These are phyloP conservation scores for Penicillium lividum DNA, from an alignment of 495 filamentous ascomycete genomes.

Conservation along the genomic window DNA sequence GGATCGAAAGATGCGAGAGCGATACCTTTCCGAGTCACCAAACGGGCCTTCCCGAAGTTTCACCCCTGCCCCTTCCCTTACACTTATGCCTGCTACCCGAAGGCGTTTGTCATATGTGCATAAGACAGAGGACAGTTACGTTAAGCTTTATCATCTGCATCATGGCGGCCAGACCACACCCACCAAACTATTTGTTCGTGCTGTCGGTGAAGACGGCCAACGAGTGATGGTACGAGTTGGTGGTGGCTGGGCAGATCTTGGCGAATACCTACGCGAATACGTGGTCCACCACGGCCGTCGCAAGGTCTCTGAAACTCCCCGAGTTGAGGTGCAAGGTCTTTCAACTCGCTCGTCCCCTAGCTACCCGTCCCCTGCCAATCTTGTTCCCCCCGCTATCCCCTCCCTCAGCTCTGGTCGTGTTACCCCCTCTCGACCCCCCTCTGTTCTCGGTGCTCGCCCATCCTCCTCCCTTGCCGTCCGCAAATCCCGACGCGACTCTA, in stretches of 20 bases:
- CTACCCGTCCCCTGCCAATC: conserved; percentile 31
- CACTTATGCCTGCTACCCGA: conserved; percentile 61
- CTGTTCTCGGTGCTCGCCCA: conserved; percentile 40
- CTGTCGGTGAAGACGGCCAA: conserved; percentile 86
- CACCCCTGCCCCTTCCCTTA: conserved; percentile 67
- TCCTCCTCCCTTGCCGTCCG: conserved; percentile 43
- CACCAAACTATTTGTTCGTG: conserved; percentile 88
- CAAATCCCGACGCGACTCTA: conserved; percentile 42
- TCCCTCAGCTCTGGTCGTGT: conserved; percentile 28
- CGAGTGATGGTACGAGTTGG: conserved; percentile 97
- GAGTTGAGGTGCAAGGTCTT: conserved; percentile 46
- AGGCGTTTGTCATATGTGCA: conserved; percentile 36
- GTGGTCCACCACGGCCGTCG: conserved; percentile 78
- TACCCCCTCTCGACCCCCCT: conserved; percentile 37
- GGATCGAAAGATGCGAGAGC: conserved; percentile 34
- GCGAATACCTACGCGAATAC: conserved; percentile 92
- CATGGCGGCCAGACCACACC: conserved; percentile 77
- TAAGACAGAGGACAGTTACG: conserved; percentile 56
- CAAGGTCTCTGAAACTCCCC: conserved; percentile 42
- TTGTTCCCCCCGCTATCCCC: conserved; percentile 21
- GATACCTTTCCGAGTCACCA: conserved; percentile 41
- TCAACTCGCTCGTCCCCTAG: conserved; percentile 37
- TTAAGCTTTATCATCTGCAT: conserved; percentile 92
- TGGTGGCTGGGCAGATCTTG: conserved; percentile 94
- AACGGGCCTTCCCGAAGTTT: conserved; percentile 37